phyloP scores from a whole-genome alignment of 768 basidiomycete genomes.

The Lyophyllum decastes region DNA sequence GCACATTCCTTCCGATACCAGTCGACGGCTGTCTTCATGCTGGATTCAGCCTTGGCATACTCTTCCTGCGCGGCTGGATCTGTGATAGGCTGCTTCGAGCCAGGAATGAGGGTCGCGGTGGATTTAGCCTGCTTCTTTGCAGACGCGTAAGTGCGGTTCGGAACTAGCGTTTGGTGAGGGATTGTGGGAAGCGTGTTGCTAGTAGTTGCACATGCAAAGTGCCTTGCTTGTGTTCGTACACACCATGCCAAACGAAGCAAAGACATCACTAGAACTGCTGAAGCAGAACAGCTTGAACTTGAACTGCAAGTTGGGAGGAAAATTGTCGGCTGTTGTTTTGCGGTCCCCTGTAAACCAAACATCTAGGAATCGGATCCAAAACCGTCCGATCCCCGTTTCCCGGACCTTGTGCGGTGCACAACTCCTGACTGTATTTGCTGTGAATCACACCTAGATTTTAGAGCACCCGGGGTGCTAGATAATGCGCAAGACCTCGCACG shows the following conservation, averaged over 20 bases:
- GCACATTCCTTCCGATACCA: slow-evolving; percentile 80
- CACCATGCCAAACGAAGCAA: background rate
- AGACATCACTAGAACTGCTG: background rate
- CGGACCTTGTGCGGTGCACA: slow-evolving; percentile 2
- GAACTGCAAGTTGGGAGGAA: no score
- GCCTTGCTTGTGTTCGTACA: background rate
- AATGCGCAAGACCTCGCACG: slow-evolving; percentile 1
- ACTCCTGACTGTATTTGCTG: slow-evolving; percentile 1
- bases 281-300: background rate
- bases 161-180: background rate
- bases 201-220: background rate
- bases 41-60: slow-evolving; percentile 60
- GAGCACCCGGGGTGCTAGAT: slow-evolving; percentile 9
- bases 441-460: slow-evolving; percentile 4
- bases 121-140: slow-evolving; percentile 42
- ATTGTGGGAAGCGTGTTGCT: background rate
- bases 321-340: background rate
- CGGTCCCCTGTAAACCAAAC: background rate
- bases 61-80: slow-evolving; percentile 56
- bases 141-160: slow-evolving; percentile 22
- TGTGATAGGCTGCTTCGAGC: slow-evolving; percentile 63
- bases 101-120: slow-evolving; percentile 64
- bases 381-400: background rate
- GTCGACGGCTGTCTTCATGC: slow-evolving; percentile 67
- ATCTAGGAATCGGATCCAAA: background rate